Base-by-base conservation (phyloP, 2,329 filamentous ascomycete genomes). In the Ceratocystis diversiconidia region DNA sequence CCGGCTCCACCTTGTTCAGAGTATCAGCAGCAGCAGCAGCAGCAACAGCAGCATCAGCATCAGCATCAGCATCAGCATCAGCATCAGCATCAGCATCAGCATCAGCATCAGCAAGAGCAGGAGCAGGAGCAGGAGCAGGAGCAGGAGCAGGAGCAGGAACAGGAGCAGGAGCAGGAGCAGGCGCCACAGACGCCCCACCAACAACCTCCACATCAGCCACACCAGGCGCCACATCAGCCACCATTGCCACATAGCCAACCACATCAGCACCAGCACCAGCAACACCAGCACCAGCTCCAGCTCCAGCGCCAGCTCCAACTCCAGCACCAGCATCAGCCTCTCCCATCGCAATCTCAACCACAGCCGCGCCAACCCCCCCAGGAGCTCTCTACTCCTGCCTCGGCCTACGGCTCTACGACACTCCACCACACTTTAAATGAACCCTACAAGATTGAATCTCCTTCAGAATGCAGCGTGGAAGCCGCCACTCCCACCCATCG, bases 381-480 rank as follows among this genome's bases (percentile, higher is more conserved):
- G 63, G 46, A n/a, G 36, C 25, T 43, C 48, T 63, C 64, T 5
- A 62, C 46, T 12, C 59, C 64, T 6, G 10, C 22, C 15, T 55
- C 62, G 6, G 30, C 32, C 32, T 59, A 25, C 8, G 30, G 32
- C 22, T 32, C 60, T 12, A 17, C 52, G 5, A 41, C 64, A 7
- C 17, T 62, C 15, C 62, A 60, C 4, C 25, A 66, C 12, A 32
- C 64, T 3, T 60, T 50, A 25, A 59, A 57, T 46, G 59, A 62
- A 7, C 7, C 46, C 8, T 25, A 41, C 36, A 66, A 66, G 30
- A 66, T 22, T 17, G 64, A 66, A 25, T 66, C 64, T 19, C 48
- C 64, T 22, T 46, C 60, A 15, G 44, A 66, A 61, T 36, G 43
- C 60, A 19, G 65, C 36, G 17, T 28, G 15, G 28, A 44, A 22